A percentile compares a stretch with the other conserved stretches of the same genome.
phyloP scores from a whole-genome alignment of 371 early-diverging fungal species.

The Rhizopus stolonifer region DNA sequence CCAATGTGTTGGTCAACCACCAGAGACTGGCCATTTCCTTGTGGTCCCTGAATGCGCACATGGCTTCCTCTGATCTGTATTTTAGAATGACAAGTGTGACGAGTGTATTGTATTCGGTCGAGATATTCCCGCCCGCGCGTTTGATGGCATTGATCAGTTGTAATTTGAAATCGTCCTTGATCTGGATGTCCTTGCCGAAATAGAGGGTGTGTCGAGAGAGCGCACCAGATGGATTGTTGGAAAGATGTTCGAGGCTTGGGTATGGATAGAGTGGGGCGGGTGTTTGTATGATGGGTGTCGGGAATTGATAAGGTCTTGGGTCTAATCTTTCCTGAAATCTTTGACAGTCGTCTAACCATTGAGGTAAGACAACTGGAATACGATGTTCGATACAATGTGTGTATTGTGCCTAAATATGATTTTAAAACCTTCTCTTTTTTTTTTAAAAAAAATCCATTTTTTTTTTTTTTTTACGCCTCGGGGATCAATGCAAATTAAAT shows the following conservation, averaged over 20 bases:
- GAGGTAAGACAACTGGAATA: constrained; percentile 70
- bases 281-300: constrained; percentile 10
- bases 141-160: constrained; percentile 39
- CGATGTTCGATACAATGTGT: constrained; percentile 45
- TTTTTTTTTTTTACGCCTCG: constrained; percentile 42
- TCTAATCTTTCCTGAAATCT: constrained; percentile 30
- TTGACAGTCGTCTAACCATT: constrained; percentile 79
- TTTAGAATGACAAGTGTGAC: constrained; percentile 63
- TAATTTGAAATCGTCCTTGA: constrained; percentile 17
- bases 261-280: constrained; percentile 15
- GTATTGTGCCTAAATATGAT: constrained; percentile 44
- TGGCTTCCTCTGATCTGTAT: constrained; percentile 52
- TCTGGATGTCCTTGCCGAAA: constrained; percentile 23
- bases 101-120: constrained; percentile 25
- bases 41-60: constrained; percentile 57
- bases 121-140: constrained; percentile 57
- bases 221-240: constrained; percentile 13
- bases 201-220: constrained; percentile 28
- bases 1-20: constrained; percentile 56
- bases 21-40: constrained; percentile 65
- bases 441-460: neutral
- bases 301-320: constrained; percentile 4
- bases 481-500: constrained; percentile 50
- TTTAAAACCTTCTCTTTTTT: neutral
- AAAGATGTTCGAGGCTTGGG: neutral